Evolutionary conservation across 768 basidiomycete genomes (phyloP).

Genomic region (Mycena filopes): DNA sequence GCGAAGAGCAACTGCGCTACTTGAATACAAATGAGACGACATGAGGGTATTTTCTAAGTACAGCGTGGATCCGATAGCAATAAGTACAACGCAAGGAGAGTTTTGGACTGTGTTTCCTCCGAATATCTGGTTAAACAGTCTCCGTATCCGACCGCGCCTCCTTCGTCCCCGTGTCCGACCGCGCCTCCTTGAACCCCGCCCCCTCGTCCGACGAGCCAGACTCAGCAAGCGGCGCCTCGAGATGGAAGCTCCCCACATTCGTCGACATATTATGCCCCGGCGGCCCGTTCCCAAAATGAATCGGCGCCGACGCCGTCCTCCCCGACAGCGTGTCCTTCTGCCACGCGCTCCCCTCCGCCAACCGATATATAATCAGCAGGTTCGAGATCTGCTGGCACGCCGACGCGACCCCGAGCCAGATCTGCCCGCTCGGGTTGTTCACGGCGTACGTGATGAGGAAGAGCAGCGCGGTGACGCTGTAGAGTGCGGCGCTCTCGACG

Average conservation of each 20-base stretch:
- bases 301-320: slow-evolving; percentile 19
- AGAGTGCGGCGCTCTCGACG: slow-evolving; percentile 57
- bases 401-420: slow-evolving; percentile 49
- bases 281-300: slow-evolving; percentile 21
- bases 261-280: slow-evolving; percentile 7
- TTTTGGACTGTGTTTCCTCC: too few species aligned
- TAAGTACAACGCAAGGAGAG: too few species aligned
- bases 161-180: too few species aligned
- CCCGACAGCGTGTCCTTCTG: slow-evolving; percentile 38
- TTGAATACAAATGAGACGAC: too few species aligned
- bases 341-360: slow-evolving; percentile 55
- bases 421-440: slow-evolving; percentile 51
- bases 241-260: slow-evolving; percentile 21
- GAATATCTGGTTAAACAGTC: too few species aligned
- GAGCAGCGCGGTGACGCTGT: slow-evolving; percentile 51
- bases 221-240: slow-evolving; percentile 3
- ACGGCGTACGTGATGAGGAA: slow-evolving; percentile 55
- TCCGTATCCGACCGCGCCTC: too few species aligned
- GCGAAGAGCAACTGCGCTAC: too few species aligned
- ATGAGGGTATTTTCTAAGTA: not conserved
- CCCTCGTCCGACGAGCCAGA: too few species aligned
- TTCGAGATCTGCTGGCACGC: slow-evolving; percentile 51
- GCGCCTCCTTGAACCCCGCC: too few species aligned
- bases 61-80: too few species aligned
- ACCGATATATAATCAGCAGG: slow-evolving; percentile 53